Conservation (phyloP, 441 rosid genomes). For the Adansonia rubrostipa region DNA sequence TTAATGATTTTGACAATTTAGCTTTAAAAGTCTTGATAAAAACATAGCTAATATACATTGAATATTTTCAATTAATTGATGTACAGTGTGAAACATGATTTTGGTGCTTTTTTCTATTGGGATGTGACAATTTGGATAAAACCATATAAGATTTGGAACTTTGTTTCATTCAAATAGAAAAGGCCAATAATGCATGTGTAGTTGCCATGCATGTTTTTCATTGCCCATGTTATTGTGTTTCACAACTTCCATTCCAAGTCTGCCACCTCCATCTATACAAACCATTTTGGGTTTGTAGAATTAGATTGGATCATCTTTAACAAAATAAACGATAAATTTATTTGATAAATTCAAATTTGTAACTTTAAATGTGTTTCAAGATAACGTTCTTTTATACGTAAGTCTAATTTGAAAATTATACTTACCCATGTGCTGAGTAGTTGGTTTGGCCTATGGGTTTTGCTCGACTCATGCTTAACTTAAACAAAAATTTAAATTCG, state of each 20-base stretch:
- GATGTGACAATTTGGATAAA: background rate
- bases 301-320: background rate
- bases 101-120: background rate
- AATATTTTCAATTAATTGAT: background rate
- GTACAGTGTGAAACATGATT: background rate
- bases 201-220: background rate
- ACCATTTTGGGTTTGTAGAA: background rate
- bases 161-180: background rate
- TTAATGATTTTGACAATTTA: background rate
- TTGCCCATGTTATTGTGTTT: background rate
- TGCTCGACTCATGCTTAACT: too few species aligned
- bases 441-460: too few species aligned
- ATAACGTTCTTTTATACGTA: background rate
- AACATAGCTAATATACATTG: background rate
- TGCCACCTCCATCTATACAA: background rate
- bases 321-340: background rate
- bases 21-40: background rate
- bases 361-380: background rate
- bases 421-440: too few species aligned
- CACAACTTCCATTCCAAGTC: background rate
- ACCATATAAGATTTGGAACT: background rate
- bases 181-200: background rate
- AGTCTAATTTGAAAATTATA: too few species aligned
- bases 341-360: background rate
- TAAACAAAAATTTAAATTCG: too few species aligned